phyloP scores from a whole-genome alignment of 2,329 filamentous ascomycete genomes.

The Phymatotrichopsis omnivora region DNA sequence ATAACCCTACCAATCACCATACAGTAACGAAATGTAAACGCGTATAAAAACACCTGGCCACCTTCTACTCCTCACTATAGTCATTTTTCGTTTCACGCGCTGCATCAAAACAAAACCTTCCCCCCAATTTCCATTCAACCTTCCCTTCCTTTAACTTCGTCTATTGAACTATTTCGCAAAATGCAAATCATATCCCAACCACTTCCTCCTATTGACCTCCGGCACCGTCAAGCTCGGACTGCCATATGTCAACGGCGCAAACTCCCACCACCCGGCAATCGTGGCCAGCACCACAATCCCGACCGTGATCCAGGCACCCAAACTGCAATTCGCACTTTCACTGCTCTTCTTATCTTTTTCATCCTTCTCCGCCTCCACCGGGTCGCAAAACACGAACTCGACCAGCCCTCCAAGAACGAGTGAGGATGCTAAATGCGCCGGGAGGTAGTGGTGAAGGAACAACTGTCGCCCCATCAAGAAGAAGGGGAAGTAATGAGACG shows the following conservation, averaged over 20 bases:
- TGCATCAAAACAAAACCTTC: no score
- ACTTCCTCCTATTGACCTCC: constrained; percentile 75
- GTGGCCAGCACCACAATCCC: constrained; percentile 57
- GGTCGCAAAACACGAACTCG: constrained; percentile 94
- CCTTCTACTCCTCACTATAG: no score
- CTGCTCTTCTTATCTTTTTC: constrained; percentile 41
- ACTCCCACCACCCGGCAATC: constrained; percentile 65
- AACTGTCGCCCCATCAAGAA: constrained; percentile 96
- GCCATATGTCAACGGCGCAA: constrained; percentile 89
- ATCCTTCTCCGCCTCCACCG: constrained; percentile 48
- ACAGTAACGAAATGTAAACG: no score
- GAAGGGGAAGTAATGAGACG: constrained; percentile 93
- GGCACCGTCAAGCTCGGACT: constrained; percentile 75
- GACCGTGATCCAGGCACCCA: constrained; percentile 69
- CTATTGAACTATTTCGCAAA: constrained; percentile 98
- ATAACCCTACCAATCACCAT: no score
- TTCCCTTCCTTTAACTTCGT: no score
- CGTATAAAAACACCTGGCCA: no score
- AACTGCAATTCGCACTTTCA: no score
- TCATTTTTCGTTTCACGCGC: no score
- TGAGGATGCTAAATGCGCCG: constrained; percentile 80
- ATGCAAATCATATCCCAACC: constrained; percentile 94
- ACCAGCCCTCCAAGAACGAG: constrained; percentile 84
- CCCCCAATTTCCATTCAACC: no score
- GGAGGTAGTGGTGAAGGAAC: constrained; percentile 96